A percentile compares a stretch with the other conserved stretches of the same genome.
These are phyloP conservation scores for Candida cerambycidarum DNA, from an alignment of 805 yeast genomes.

Conservation along the genomic window DNA sequence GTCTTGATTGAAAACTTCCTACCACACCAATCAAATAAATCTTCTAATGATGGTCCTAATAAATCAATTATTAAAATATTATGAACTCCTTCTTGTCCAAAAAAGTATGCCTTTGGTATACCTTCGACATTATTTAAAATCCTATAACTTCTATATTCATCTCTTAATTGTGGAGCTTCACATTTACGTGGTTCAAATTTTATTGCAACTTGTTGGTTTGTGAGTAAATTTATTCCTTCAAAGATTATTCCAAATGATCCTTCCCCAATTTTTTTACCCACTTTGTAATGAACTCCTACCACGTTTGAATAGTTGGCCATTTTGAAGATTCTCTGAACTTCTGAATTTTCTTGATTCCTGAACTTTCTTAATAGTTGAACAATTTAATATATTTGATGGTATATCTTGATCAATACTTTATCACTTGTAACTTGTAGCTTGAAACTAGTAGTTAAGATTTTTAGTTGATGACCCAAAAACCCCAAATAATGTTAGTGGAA, in stretches of 20 bases:
- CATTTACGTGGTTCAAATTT: slow-evolving; percentile 79
- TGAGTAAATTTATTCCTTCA: slow-evolving; percentile 73
- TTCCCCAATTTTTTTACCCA: slow-evolving; percentile 83
- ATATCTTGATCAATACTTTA: too few species aligned
- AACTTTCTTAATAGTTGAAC: too few species aligned
- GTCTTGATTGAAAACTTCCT: slow-evolving; percentile 70
- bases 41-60: slow-evolving; percentile 79
- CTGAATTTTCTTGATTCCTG: not conserved
- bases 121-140: slow-evolving; percentile 68
- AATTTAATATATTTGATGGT: too few species aligned
- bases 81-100: slow-evolving; percentile 83
- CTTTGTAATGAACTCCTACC: slow-evolving; percentile 71
- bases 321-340: too few species aligned
- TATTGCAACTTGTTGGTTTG: slow-evolving; percentile 68
- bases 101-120: slow-evolving; percentile 80
- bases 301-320: slow-evolving; percentile 19
- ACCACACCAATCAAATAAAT: slow-evolving; percentile 86
- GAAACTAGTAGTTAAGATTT: too few species aligned
- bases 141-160: slow-evolving; percentile 77
- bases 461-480: too few species aligned
- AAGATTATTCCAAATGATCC: slow-evolving; percentile 86
- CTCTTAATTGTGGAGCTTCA: slow-evolving; percentile 82
- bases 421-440: too few species aligned
- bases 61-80: slow-evolving; percentile 75
- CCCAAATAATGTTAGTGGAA: too few species aligned